phyloP scores from a whole-genome alignment of 2,329 filamentous ascomycete species.

The Gyromitra esculenta region DNA sequence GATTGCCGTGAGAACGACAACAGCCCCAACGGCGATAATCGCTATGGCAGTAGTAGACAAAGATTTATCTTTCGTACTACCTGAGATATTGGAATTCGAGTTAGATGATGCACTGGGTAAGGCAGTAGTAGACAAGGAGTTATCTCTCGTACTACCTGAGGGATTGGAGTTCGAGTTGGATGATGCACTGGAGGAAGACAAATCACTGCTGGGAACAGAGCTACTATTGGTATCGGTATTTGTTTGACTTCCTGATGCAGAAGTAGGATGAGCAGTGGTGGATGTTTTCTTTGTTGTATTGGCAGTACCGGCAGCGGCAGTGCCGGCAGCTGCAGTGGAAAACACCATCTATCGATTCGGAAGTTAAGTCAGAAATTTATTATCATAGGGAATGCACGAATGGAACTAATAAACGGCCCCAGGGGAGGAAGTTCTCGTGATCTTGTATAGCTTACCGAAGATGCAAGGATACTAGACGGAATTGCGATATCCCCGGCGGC shows the following conservation, averaged over 20 bases:
- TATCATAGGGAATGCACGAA: not conserved
- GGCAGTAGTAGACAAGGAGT: not conserved
- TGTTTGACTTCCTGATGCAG: conserved; percentile 4
- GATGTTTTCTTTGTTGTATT: conserved; percentile 1
- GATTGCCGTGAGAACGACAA: not conserved
- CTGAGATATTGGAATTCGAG: not conserved
- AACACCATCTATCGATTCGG: not conserved
- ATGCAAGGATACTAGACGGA: conserved; percentile 14
- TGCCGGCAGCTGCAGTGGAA: not conserved
- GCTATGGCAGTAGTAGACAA: conserved; percentile 8
- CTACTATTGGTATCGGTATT: conserved; percentile 13
- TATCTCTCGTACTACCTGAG: not conserved
- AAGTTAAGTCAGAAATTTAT: not conserved
- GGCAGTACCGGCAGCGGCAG: not conserved
- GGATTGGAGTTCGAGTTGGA: not conserved
- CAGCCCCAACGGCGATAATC: not conserved
- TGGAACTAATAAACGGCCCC: not conserved
- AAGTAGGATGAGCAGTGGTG: not conserved
- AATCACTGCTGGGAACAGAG: not conserved
- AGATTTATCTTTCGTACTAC: not conserved
- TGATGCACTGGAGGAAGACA: not conserved
- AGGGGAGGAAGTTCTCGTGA: not conserved
- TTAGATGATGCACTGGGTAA: conserved; percentile 2
- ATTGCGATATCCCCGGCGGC: conserved; percentile 6
- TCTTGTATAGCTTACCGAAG: conserved; percentile 7